These are phyloP conservation scores for Steccherinum ochraceum DNA, from an alignment of 768 basidiomycete species.

Conservation along the genomic window DNA sequence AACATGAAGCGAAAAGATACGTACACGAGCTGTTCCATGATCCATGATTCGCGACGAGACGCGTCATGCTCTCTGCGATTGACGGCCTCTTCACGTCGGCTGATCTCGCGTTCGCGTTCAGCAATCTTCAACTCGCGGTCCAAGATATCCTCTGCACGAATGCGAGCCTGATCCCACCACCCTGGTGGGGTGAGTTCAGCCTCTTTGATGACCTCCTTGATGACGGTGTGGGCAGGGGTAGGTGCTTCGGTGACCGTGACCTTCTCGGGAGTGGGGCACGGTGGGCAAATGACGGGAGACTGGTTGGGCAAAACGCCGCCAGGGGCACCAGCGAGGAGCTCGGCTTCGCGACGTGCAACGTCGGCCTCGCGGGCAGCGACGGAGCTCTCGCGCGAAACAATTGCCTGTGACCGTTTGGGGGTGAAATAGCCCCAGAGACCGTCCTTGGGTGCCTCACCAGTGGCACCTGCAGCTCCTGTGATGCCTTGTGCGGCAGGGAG, in stretches of 20 bases:
- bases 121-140: conserved; percentile 83
- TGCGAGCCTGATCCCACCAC: conserved; percentile 65
- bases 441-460: conserved; percentile 31
- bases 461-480: conserved; percentile 19
- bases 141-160: conserved; percentile 74
- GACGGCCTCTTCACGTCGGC: conserved; percentile 78
- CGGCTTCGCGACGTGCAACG: conserved; percentile 84
- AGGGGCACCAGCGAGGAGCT: conserved; percentile 75
- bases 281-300: conserved; percentile 47
- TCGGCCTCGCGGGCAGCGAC: conserved; percentile 83
- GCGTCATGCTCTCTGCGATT: conserved; percentile 86
- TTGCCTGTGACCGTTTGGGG: conserved; percentile 76
- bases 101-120: conserved; percentile 81
- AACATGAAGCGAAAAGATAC: conserved; percentile 18
- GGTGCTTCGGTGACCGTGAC: conserved; percentile 40
- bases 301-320: conserved; percentile 66
- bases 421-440: conserved; percentile 71
- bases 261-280: conserved; percentile 48
- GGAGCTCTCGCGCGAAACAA: conserved; percentile 71
- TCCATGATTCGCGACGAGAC: conserved; percentile 81
- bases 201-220: conserved; percentile 84
- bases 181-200: conserved; percentile 72
- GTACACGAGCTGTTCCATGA: conserved; percentile 90
- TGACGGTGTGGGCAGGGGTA: conserved; percentile 64
- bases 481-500: conserved; percentile 50